A percentile compares a stretch with the other conserved stretches of the same genome.
phyloP scores from a whole-genome alignment of 805 yeast species.

The Kregervanrija pseudodelftensis region DNA sequence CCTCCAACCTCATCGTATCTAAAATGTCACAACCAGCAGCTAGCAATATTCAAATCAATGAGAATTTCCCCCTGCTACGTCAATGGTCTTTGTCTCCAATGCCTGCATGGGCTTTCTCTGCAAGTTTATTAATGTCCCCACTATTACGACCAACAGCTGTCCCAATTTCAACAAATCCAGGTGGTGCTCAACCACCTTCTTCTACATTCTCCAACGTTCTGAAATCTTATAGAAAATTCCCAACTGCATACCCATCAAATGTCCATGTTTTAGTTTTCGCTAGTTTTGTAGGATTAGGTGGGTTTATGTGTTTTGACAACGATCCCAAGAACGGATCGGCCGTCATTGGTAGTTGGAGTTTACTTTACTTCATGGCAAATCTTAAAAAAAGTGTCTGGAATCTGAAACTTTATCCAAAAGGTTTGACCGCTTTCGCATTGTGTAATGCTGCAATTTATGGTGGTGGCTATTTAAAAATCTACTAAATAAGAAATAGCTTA shows the following conservation, averaged over 20 bases:
- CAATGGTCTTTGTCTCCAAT: slow-evolving; percentile 32
- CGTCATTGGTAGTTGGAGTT: slow-evolving; percentile 73
- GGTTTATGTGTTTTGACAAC: slow-evolving; percentile 69
- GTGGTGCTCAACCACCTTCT: slow-evolving; percentile 1
- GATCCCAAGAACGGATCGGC: slow-evolving; percentile 78
- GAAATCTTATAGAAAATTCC: not conserved
- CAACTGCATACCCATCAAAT: slow-evolving; percentile 22
- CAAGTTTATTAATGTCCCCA: slow-evolving; percentile 26
- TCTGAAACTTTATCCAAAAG: slow-evolving; percentile 55
- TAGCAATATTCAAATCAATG: too few relatives aligned
- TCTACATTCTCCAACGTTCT: slow-evolving; percentile 1
- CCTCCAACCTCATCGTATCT: too few relatives aligned
- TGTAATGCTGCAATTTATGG: slow-evolving; percentile 66
- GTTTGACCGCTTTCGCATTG: slow-evolving; percentile 49
- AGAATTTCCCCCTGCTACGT: too few relatives aligned
- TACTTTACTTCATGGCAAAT: slow-evolving; percentile 65
- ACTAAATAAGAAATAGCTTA: slow-evolving; percentile 6
- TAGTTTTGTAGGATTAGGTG: slow-evolving; percentile 55
- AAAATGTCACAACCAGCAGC: too few relatives aligned
- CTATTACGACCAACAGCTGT: slow-evolving; percentile 15
- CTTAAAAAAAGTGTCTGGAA: slow-evolving; percentile 51
- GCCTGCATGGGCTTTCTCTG: slow-evolving; percentile 38
- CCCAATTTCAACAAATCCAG: slow-evolving; percentile 10
- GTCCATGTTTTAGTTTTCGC: slow-evolving; percentile 43
- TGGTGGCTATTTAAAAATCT: slow-evolving; percentile 49